phyloP scores from a whole-genome alignment of 345 rosid genomes.

The Melastoma malabathricum region DNA sequence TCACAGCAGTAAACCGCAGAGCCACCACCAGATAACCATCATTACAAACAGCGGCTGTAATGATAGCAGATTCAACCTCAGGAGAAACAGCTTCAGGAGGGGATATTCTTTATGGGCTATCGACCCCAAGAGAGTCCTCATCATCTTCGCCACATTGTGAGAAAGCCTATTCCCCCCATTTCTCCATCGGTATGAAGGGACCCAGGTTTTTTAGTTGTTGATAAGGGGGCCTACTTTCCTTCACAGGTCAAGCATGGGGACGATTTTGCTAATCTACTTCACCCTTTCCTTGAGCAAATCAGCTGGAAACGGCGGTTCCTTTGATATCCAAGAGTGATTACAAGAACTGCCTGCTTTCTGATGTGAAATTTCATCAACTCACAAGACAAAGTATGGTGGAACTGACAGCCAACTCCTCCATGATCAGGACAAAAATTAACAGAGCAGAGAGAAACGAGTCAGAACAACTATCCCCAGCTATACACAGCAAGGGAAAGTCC shows the following conservation, averaged over 20 bases:
- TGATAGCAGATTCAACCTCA: slow-evolving; percentile 29
- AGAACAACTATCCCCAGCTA: too few species aligned
- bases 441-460: too few species aligned
- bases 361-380: too few species aligned
- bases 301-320: slow-evolving; percentile 16
- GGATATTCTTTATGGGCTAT: slow-evolving; percentile 40
- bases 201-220: too few species aligned
- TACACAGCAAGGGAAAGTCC: too few species aligned
- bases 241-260: slow-evolving; percentile 89
- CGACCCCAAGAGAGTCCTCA: slow-evolving; percentile 79
- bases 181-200: not conserved
- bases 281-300: slow-evolving; percentile 51
- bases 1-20: slow-evolving; percentile 21
- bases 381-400: too few species aligned
- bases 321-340: slow-evolving; percentile 19
- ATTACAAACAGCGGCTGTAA: slow-evolving; percentile 21
- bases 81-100: slow-evolving; percentile 66
- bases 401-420: too few species aligned
- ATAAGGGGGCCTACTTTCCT: not conserved
- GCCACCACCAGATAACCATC: slow-evolving; percentile 74
- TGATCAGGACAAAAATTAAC: too few species aligned
- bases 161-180: slow-evolving; percentile 9
- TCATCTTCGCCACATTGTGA: slow-evolving; percentile 85
- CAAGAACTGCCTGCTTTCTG: not conserved
- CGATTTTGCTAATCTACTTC: slow-evolving; percentile 80